Conservation (phyloP, 176 grass and related monocot species). For the Microstegium vimineum region DNA sequence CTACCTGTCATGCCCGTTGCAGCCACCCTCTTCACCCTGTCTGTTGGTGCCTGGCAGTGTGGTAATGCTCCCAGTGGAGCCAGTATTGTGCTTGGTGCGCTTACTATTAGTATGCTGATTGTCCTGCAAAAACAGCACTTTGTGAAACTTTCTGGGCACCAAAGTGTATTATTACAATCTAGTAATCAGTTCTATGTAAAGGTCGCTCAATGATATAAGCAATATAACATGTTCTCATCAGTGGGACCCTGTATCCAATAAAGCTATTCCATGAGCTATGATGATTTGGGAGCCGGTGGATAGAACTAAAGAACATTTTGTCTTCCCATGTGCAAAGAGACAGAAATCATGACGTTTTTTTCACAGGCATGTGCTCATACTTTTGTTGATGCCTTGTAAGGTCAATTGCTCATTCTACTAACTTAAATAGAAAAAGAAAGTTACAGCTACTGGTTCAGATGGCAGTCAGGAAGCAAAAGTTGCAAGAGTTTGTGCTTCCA, state of each 20-base stretch:
- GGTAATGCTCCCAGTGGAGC: background rate
- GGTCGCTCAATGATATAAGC: slow-evolving; percentile 15
- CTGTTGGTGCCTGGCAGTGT: background rate
- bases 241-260: slow-evolving; percentile 17
- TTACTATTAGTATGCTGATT: slow-evolving; percentile 33
- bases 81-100: slow-evolving; percentile 31
- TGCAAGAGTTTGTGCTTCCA: background rate
- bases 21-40: slow-evolving; percentile 9
- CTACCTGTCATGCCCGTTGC: slow-evolving; percentile 42
- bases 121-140: slow-evolving; percentile 41
- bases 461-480: background rate
- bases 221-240: slow-evolving; percentile 19
- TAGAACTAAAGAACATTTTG: slow-evolving; percentile 33
- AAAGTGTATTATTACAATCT: slow-evolving; percentile 30
- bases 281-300: slow-evolving; percentile 8
- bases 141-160: slow-evolving; percentile 15
- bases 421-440: slow-evolving; percentile 21
- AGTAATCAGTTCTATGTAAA: slow-evolving; percentile 12
- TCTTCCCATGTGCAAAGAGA: slow-evolving; percentile 30
- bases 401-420: background rate
- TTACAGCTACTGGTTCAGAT: slow-evolving; percentile 19
- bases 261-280: slow-evolving; percentile 11
- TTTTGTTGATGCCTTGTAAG: slow-evolving; percentile 1
- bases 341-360: slow-evolving; percentile 7
- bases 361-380: background rate